Evolutionary conservation across 495 filamentous ascomycete genomes (phyloP).

Genomic region (Xylaria telfairii): DNA sequence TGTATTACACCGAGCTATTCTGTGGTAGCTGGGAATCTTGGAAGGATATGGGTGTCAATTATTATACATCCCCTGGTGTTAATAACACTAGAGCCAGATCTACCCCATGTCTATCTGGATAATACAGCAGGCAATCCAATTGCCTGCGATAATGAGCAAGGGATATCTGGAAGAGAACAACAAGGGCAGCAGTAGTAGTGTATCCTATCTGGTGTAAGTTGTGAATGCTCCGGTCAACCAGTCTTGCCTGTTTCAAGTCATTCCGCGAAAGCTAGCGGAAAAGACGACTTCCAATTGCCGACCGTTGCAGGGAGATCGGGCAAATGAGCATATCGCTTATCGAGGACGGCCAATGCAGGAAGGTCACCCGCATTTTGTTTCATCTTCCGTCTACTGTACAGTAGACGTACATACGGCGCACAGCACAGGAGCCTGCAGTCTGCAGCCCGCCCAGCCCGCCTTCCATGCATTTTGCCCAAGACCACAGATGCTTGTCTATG

Average conservation of each 20-base stretch:
- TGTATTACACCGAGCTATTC: constrained; percentile 15
- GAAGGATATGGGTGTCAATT: not conserved
- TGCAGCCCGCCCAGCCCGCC: not conserved
- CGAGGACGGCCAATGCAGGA: constrained; percentile 10
- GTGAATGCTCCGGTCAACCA: constrained; percentile 15
- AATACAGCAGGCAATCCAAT: not conserved
- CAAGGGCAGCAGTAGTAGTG: not conserved
- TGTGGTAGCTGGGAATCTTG: not conserved
- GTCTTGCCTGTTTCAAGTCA: constrained; percentile 19
- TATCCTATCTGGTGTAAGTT: too few species aligned
- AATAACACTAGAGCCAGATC: not conserved
- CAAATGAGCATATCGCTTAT: constrained; percentile 18
- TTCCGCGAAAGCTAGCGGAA: not conserved
- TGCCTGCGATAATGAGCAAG: constrained; percentile 12
- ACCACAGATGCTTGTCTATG: constrained; percentile 4
- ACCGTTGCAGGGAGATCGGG: not conserved
- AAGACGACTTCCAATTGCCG: constrained; percentile 15
- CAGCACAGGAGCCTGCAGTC: constrained; percentile 4
- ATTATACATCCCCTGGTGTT: not conserved
- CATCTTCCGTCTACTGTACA: constrained; percentile 1
- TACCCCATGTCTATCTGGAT: not conserved
- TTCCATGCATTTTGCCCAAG: constrained; percentile 5
- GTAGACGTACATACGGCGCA: not conserved
- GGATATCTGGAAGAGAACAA: not conserved
- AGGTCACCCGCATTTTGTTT: constrained; percentile 5